phyloP scores from a whole-genome alignment of 2,329 filamentous ascomycete genomes.

The Hypocrella siamensis region DNA sequence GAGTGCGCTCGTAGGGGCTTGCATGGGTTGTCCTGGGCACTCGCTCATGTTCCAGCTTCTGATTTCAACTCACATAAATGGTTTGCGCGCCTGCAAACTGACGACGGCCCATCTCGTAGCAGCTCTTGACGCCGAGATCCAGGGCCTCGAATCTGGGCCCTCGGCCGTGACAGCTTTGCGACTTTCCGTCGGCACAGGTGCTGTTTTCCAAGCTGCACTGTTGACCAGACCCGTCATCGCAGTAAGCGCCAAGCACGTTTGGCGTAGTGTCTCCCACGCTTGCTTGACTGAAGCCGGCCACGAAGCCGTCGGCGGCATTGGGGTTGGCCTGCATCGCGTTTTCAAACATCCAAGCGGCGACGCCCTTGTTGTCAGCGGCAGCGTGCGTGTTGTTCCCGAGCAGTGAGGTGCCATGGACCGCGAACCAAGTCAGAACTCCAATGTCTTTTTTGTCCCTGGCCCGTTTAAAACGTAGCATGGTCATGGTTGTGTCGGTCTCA shows the following conservation, averaged over 20 bases:
- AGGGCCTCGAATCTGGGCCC: slow-evolving; percentile 53
- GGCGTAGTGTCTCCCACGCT: slow-evolving; percentile 86
- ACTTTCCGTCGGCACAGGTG: slow-evolving; percentile 59
- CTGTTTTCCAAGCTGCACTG: slow-evolving; percentile 66
- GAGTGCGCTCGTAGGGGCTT: no score
- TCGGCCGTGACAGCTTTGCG: slow-evolving; percentile 56
- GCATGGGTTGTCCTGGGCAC: no score
- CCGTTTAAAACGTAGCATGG: slow-evolving; percentile 62
- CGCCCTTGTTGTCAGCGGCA: slow-evolving; percentile 92
- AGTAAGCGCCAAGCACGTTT: slow-evolving; percentile 76
- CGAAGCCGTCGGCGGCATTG: slow-evolving; percentile 50
- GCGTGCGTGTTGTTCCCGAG: slow-evolving; percentile 83
- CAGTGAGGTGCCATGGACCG: slow-evolving; percentile 83
- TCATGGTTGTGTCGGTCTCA: slow-evolving; percentile 45
- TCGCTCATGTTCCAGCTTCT: neutral
- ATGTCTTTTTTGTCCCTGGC: slow-evolving; percentile 60
- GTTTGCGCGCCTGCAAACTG: slow-evolving; percentile 46
- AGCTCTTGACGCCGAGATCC: slow-evolving; percentile 58
- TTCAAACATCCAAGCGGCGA: slow-evolving; percentile 76
- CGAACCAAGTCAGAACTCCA: slow-evolving; percentile 78
- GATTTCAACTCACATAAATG: slow-evolving; percentile 19
- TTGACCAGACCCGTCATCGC: slow-evolving; percentile 65
- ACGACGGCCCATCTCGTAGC: slow-evolving; percentile 60
- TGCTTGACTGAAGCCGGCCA: slow-evolving; percentile 84
- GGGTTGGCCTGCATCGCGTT: slow-evolving; percentile 41